A percentile compares a stretch with the other conserved stretches of the same genome.
Evolutionary conservation across 352 stramenopile species (phyloP).

Genomic region (Pythium utonaiense): DNA sequence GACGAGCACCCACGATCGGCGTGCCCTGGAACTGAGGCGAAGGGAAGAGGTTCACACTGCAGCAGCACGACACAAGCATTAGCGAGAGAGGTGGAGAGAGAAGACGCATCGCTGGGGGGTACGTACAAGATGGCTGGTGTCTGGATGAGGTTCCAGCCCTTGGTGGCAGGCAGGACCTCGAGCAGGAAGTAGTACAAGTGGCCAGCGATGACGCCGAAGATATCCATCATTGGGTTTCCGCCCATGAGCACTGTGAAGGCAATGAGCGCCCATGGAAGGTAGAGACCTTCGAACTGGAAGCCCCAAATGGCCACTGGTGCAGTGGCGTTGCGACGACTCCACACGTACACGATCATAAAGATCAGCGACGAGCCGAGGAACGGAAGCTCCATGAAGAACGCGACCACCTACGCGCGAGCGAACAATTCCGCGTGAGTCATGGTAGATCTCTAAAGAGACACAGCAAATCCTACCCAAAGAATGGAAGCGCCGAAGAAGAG

Average conservation of each 20-base stretch:
- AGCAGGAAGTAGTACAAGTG: slow-evolving; percentile 91
- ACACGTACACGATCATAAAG: slow-evolving; percentile 91
- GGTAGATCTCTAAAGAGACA: not conserved
- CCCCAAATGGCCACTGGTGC: slow-evolving; percentile 82
- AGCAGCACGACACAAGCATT: not conserved
- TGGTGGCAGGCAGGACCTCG: slow-evolving; percentile 82
- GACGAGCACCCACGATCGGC: slow-evolving; percentile 64
- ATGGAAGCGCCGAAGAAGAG: slow-evolving; percentile 78
- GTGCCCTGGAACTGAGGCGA: slow-evolving; percentile 43
- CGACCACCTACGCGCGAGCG: slow-evolving; percentile 46
- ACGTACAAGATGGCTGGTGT: slow-evolving; percentile 82
- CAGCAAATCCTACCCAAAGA: slow-evolving; percentile 52
- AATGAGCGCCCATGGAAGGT: slow-evolving; percentile 88
- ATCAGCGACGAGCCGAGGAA: slow-evolving; percentile 85
- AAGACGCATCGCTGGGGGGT: not conserved
- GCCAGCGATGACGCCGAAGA: slow-evolving; percentile 80
- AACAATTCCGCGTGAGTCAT: not conserved
- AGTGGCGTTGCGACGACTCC: slow-evolving; percentile 85
- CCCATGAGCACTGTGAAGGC: slow-evolving; percentile 87
- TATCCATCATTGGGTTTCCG: slow-evolving; percentile 82
- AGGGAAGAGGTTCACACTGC: slow-evolving; percentile 63
- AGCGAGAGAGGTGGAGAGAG: too few species aligned
- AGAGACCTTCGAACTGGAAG: slow-evolving; percentile 85
- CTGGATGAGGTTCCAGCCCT: slow-evolving; percentile 82
- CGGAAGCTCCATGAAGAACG: slow-evolving; percentile 78